Base-by-base conservation (phyloP, 2,329 filamentous ascomycete genomes). In the Aureobasidium sp. region DNA sequence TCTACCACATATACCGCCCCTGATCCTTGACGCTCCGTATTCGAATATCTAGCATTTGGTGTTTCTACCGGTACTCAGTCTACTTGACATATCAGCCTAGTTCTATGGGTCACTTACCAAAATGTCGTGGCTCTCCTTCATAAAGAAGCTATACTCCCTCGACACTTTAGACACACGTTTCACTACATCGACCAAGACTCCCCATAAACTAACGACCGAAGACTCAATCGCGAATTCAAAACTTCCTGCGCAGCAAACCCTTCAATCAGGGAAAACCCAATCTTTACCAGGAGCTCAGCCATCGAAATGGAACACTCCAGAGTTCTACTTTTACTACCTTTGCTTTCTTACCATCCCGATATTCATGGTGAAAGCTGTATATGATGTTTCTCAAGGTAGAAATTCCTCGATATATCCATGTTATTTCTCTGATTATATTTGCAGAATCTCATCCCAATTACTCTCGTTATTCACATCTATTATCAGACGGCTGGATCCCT, bases 251-350 rank as follows among this genome's bases (percentile, higher is more conserved):
- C 62, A 64, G 63, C 70, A 73, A 57, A 68, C 67, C 10, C 68
- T 69, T 20, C 69, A 74, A 20, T 50, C 69, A 41, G 67, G 53
- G 63, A 68, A 68, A 68, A 66, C 39, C 66, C 64, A 36, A 61
- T 68, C 66, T 37, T 57, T 71, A 12, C 66, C 71, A 27, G 65
- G 66, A 74, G 73, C 81, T 61, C 80, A 83, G 64, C 84, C 85
- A 39, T 83, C 92, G 47, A 88, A 84, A 86, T 99, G 93, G 93
- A 84, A 82, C 27, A 95, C 91, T 0, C 82, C 83, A 2, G 94
- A 99, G 76, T 97, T 94, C 77, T 88, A 85, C 72, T 68, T 91
- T 60, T 97, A 99, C 78, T 87, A 86, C 66, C 96, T 97, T 76
- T 76, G 90, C 67, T 84, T 97, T 68, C 65, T 81, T 34, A 71